Evolutionary conservation across 2,329 filamentous ascomycete genomes (phyloP), one percentile per base, ranked within the genome.

Genomic region (Colletotrichum musicola): DNA sequence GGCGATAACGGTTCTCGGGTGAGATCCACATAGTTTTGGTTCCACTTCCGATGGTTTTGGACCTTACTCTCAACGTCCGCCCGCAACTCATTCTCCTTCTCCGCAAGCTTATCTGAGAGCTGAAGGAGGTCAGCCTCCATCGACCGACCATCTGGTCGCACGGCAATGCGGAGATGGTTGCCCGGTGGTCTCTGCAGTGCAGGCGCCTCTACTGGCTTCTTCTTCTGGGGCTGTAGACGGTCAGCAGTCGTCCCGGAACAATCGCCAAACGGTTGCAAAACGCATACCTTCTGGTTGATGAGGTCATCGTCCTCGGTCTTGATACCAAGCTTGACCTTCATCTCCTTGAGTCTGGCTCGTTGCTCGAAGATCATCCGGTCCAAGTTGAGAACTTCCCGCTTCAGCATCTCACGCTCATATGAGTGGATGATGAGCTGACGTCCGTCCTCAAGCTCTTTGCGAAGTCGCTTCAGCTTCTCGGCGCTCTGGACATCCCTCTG

Each of bases 221-320:
- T 89, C 81, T 93, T 94, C 75, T 92, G 92, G 73, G 93, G 89
- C 84, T 89, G 79, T 44, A 69, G 69, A 25, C 20, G 30, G 81
- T 83, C 73, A 83, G 77, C 74, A 74, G 72, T 67, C 74, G 70
- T 81, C 4, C 79, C 38, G 3, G 42, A 65, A 69, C 63, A 38
- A 70, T 20, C 60, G 14, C 44, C 20, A 12, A n/a, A 20, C 4
- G 14, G 9, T 9, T 35, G 18, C 6, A 35, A 22, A 16, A n/a
- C 2, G 75, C 71, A 79, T 85, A 95, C 93, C 89, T 96, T 97
- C 79, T 96, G 93, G 82, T 97, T 97, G 83, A 97, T 91, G 75
- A 97, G 88, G 78, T 98, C 94, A 75, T 98, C 95, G 76, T 98
- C 96, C 75, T 97, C 93, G 73, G 90, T 91, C 82, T 96, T 97